Evolutionary conservation across 768 basidiomycete species (phyloP).

Genomic region (Gloeostereum incarnatum): DNA sequence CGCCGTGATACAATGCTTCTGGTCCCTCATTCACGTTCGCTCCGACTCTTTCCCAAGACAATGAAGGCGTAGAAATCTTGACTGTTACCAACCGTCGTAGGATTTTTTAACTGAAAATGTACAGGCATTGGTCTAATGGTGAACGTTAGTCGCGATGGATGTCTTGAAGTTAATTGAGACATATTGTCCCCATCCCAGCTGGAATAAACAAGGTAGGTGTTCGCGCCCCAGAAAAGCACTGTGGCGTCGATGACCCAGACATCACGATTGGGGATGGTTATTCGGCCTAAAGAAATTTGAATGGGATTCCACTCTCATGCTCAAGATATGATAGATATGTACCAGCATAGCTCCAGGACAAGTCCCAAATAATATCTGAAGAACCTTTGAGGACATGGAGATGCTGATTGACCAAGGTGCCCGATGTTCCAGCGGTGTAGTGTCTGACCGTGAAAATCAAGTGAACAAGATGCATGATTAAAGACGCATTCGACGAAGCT

Average conservation of each 20-base stretch:
- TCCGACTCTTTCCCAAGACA: constrained; percentile 21
- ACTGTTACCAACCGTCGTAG: constrained; percentile 20
- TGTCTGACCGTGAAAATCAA: constrained; percentile 12
- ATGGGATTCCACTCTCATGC: not conserved
- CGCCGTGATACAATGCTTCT: constrained; percentile 19
- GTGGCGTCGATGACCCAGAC: constrained; percentile 26
- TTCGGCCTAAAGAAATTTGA: constrained; percentile 12
- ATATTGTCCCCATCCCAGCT: constrained; percentile 21
- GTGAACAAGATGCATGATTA: not conserved
- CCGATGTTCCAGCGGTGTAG: constrained; percentile 20
- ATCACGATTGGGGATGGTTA: constrained; percentile 21
- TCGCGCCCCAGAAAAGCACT: constrained; percentile 14
- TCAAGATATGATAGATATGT: not conserved
- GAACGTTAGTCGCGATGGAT: not conserved
- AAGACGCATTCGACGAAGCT: not conserved
- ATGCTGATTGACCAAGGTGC: constrained; percentile 22
- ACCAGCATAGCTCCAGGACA: constrained; percentile 21
- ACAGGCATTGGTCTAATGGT: constrained; percentile 22
- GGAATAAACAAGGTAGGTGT: constrained; percentile 21
- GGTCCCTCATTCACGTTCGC: constrained; percentile 25
- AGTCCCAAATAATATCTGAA: constrained; percentile 22
- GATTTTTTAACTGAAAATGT: constrained; percentile 17
- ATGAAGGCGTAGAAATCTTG: constrained; percentile 22
- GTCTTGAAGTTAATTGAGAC: constrained; percentile 2
- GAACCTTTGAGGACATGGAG: constrained; percentile 21